Evolutionary conservation across 2,329 filamentous ascomycete genomes (phyloP).

Genomic region (Xylogone sp.): DNA sequence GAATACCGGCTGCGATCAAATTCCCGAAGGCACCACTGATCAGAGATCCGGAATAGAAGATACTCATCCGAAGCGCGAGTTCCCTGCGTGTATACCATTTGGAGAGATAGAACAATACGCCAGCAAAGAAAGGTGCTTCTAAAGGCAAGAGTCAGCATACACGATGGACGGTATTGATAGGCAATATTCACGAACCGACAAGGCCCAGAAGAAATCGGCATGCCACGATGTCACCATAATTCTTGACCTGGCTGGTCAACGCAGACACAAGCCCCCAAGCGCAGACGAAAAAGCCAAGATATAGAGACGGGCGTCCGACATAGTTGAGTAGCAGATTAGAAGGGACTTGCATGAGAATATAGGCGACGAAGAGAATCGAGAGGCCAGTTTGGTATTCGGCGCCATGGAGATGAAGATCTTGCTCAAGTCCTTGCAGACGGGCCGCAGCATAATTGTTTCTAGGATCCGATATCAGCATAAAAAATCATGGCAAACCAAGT

Average conservation of each 20-base stretch:
- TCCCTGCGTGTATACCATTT: conserved; percentile 25
- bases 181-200: conserved; percentile 43
- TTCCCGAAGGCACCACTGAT: conserved; percentile 58
- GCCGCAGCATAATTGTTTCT: conserved; percentile 31
- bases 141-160: background rate
- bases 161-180: background rate
- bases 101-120: conserved; percentile 9
- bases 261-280: conserved; percentile 27
- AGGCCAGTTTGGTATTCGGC: conserved; percentile 61
- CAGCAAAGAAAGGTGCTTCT: conserved; percentile 17
- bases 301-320: conserved; percentile 46
- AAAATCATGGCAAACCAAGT: background rate
- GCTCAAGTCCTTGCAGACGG: conserved; percentile 59
- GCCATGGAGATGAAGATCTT: conserved; percentile 51
- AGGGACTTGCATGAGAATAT: conserved; percentile 50
- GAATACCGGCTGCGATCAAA: conserved; percentile 53
- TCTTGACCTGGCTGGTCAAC: conserved; percentile 12
- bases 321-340: conserved; percentile 56
- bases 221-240: conserved; percentile 43
- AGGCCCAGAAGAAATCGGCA: conserved; percentile 46
- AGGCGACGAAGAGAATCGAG: conserved; percentile 47
- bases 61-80: conserved; percentile 17
- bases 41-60: conserved; percentile 40
- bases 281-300: conserved; percentile 37
- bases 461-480: background rate